A percentile compares a stretch with the other conserved stretches of the same genome.
These are phyloP conservation scores for Colletotrichum simmondsii DNA, from an alignment of 2,329 filamentous ascomycete genomes.

Conservation along the genomic window DNA sequence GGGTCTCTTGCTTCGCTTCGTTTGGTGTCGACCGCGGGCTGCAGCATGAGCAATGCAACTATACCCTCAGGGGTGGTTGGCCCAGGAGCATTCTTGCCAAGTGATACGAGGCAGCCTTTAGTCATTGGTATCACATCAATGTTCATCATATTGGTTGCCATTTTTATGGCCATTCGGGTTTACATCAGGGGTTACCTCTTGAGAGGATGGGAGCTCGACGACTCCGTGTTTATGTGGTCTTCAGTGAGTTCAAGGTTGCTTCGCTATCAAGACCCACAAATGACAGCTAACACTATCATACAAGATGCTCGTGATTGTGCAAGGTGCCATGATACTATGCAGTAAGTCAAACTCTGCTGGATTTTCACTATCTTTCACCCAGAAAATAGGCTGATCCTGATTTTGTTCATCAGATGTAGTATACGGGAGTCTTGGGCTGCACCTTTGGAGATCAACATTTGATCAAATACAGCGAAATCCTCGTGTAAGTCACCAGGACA, in stretches of 20 bases:
- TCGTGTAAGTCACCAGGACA: neutral
- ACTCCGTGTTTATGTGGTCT: constrained; percentile 22
- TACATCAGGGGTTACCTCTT: constrained; percentile 39
- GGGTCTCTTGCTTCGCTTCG: neutral
- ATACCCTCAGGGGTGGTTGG: neutral
- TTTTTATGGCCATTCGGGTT: constrained; percentile 7
- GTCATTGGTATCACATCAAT: neutral
- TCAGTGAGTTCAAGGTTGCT: neutral
- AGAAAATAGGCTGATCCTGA: neutral
- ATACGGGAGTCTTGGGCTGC: neutral
- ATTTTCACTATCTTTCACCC: no score
- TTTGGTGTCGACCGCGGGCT: neutral
- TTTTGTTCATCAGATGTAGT: neutral
- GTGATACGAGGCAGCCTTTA: neutral
- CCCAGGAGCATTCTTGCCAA: neutral
- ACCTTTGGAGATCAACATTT: neutral
- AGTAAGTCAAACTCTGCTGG: neutral
- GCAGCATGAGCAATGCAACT: neutral
- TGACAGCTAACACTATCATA: neutral
- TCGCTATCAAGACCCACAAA: neutral
- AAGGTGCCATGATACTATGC: neutral
- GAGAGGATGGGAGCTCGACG: constrained; percentile 40
- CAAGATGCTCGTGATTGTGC: neutral
- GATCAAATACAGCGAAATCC: neutral
- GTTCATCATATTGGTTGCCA: neutral